A percentile compares a stretch with the other conserved stretches of the same genome.
These are phyloP conservation scores for Plasmodium cynomolgi DNA, from an alignment of 169 alveolate genomes.

Conservation along the genomic window DNA sequence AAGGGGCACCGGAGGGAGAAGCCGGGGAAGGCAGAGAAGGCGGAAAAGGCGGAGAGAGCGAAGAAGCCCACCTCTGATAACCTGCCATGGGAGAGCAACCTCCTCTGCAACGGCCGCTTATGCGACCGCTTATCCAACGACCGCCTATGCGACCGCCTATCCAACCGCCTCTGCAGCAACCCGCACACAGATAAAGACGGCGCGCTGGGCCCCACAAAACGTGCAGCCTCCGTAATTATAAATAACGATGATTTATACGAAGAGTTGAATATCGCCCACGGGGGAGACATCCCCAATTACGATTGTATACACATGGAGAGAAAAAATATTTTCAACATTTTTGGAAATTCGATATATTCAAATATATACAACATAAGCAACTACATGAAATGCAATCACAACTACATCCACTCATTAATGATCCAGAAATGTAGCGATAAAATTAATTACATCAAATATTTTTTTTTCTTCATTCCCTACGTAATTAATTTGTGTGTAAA, in stretches of 20 bases:
- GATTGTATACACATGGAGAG: not conserved
- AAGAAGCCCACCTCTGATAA: not conserved
- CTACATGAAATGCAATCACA: constrained; percentile 23
- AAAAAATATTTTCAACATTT: constrained; percentile 49
- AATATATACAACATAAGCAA: constrained; percentile 43
- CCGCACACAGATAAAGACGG: not conserved
- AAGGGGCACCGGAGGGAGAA: not conserved
- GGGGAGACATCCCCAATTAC: not conserved
- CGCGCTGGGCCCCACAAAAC: not conserved
- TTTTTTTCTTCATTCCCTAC: constrained; percentile 53
- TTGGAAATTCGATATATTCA: constrained; percentile 64
- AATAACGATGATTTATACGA: constrained; percentile 26
- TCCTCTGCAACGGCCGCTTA: not conserved
- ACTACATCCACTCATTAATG: constrained; percentile 69
- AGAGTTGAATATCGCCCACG: constrained; percentile 12
- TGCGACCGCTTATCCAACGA: no score
- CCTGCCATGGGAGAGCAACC: not conserved
- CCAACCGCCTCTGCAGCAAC: not conserved
- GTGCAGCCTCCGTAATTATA: not conserved
- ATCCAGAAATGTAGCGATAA: constrained; percentile 31
- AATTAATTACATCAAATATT: constrained; percentile 51
- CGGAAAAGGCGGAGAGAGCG: not conserved
- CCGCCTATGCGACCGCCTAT: no score
- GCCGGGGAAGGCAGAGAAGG: not conserved
- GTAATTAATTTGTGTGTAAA: constrained; percentile 60